A percentile compares a stretch with the other conserved stretches of the same genome.
These are phyloP conservation scores for Petunia secreta DNA, from an alignment of 257 asterid species.

Conservation along the genomic window DNA sequence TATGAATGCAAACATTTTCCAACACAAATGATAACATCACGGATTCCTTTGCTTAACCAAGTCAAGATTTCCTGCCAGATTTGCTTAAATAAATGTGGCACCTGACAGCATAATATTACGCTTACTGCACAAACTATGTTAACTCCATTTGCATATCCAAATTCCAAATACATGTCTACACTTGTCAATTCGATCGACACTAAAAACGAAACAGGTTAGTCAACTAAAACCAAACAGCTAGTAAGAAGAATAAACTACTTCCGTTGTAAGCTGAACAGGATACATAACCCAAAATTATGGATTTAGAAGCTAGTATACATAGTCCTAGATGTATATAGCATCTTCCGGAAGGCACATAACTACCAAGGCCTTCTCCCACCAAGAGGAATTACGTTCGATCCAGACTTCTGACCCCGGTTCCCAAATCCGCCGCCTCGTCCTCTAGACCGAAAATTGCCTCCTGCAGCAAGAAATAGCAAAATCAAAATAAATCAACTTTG, in stretches of 20 bases:
- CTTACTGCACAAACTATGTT: background rate
- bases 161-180: background rate
- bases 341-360: constrained; percentile 22
- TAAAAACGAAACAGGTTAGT: background rate
- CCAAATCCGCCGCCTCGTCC: constrained; percentile 78
- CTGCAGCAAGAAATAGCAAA: constrained; percentile 48
- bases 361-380: constrained; percentile 73
- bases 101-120: background rate
- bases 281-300: background rate
- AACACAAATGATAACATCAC: too few relatives aligned
- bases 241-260: background rate
- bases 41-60: too few relatives aligned
- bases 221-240: background rate
- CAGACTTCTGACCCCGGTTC: constrained; percentile 57
- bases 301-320: constrained; percentile 14
- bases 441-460: constrained; percentile 68
- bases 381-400: constrained; percentile 60
- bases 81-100: background rate
- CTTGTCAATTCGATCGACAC: background rate
- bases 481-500: constrained; percentile 10
- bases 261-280: background rate
- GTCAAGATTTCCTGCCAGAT: too few relatives aligned
- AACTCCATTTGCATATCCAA: background rate
- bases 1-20: too few relatives aligned
- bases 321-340: background rate